Evolutionary conservation across 371 early-diverging fungal genomes (phyloP), one percentile per base, ranked within the genome.

Genomic region (Actinomortierella wolfii): DNA sequence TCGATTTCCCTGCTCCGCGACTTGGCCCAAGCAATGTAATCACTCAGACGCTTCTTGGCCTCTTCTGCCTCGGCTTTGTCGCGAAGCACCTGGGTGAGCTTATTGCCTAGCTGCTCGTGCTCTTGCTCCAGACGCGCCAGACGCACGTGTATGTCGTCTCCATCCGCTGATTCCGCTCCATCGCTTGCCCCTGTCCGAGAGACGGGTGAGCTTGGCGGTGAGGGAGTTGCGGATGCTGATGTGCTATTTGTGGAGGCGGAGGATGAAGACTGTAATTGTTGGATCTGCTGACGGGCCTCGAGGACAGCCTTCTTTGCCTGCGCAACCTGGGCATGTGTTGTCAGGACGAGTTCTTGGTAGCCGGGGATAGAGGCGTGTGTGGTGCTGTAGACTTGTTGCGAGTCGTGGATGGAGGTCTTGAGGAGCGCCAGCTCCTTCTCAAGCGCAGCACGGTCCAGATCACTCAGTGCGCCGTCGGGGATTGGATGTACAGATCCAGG

Each of bases 241-340:
- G 41, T 20, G 5, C 57, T 57, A 8, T 58, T 56, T 15, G 52
- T 34, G 2, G 59, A 39, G 15, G 66, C 34, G 14, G 26, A 45
- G 1, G 59, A 42, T 1, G 53, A 45, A 4, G 53, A 23, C 18
- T 18, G n/a, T 17, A 2, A n/a, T 43, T 14, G 24, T 48, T 26
- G 14, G 43, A 47, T 23, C 49, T 3, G 47, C 18, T 40, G 14
- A 26, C 54, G 42, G 13, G 63, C 63, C 8, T 56, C 48, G 7
- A 56, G 13, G 20, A 68, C 29, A 7, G 62, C 40, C 9, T 40
- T 23, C 42, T 63, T 68, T 3, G 68, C 64, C 15, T 51, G 55
- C 1, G 68, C 68, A 3, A 68, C 68, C 20, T 63, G 59, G 0
- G 68, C 63, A 52, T 68, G 68, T 0, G 68, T 68, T 20, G 63